These are phyloP conservation scores for Artemisia annua DNA, from an alignment of 129 eudicot genomes.

Conservation along the genomic window DNA sequence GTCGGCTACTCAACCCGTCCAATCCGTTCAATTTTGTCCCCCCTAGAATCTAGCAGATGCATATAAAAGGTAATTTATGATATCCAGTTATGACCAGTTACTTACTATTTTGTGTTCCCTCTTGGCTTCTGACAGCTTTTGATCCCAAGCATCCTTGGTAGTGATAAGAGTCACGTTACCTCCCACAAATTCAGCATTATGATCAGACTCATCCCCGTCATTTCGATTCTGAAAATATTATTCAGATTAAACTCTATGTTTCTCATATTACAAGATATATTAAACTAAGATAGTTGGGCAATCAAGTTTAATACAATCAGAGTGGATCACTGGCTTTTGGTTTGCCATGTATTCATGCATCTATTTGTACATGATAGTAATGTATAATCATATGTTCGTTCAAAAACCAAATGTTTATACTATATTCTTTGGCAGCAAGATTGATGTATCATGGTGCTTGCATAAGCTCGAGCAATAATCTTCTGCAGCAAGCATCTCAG, in stretches of 20 bases:
- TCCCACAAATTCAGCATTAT: conserved; percentile 46
- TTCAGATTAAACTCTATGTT: conserved; percentile 13
- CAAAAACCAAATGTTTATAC: no score
- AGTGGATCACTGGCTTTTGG: conserved; percentile 16
- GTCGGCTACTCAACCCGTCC: background rate
- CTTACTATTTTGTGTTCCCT: conserved; percentile 49
- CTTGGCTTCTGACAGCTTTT: conserved; percentile 45
- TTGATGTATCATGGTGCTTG: no score
- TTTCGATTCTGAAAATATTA: conserved; percentile 31
- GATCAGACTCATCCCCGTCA: conserved; percentile 48
- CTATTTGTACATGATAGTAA: no score
- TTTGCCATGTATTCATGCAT: background rate
- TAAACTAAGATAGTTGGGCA: background rate
- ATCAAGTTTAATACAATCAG: conserved; percentile 13
- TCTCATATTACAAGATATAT: background rate
- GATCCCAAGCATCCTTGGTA: conserved; percentile 51
- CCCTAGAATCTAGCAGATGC: background rate
- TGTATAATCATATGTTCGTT: no score
- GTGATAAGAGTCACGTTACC: conserved; percentile 52
- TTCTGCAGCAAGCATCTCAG: no score
- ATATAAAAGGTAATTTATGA: background rate
- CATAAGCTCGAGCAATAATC: no score
- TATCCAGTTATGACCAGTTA: conserved; percentile 8
- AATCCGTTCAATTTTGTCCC: background rate
- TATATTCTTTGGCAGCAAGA: no score